Percentiles rank a stretch among this genome's conserved stretches.
These are phyloP conservation scores for Globisporangium takayamanum DNA, from an alignment of 352 stramenopile species.

Conservation along the genomic window DNA sequence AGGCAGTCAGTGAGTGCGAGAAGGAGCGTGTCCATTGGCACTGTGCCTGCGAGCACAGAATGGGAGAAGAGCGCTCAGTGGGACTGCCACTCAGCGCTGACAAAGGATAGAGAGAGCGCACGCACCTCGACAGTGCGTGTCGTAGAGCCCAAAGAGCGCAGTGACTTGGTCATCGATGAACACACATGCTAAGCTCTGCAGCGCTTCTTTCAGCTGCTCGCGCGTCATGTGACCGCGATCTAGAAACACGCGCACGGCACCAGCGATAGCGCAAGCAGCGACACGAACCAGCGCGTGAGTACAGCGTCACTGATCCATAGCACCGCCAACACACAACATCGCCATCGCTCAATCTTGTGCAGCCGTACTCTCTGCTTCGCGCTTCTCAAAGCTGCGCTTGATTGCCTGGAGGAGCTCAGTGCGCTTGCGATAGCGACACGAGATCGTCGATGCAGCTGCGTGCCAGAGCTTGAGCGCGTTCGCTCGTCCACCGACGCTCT, in stretches of 20 bases:
- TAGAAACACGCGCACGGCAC: slow-evolving; percentile 5
- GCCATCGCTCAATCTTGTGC: not conserved
- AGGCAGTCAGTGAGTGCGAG: slow-evolving; percentile 16
- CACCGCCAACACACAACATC: not conserved
- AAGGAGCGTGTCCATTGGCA: slow-evolving; percentile 33
- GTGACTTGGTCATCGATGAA: slow-evolving; percentile 58
- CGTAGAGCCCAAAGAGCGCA: slow-evolving; percentile 40
- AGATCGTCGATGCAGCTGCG: slow-evolving; percentile 28
- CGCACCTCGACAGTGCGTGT: slow-evolving; percentile 32
- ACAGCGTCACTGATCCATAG: not conserved
- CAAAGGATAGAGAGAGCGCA: not conserved
- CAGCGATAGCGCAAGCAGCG: not conserved
- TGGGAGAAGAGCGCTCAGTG: too few species aligned
- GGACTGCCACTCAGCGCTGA: not conserved
- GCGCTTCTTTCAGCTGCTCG: slow-evolving; percentile 41
- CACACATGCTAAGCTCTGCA: slow-evolving; percentile 40
- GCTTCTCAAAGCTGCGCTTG: slow-evolving; percentile 55
- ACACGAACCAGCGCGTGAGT: not conserved
- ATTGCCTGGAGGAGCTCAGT: slow-evolving; percentile 44
- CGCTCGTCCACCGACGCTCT: slow-evolving; percentile 24
- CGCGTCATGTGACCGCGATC: slow-evolving; percentile 43
- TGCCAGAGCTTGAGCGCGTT: slow-evolving; percentile 28
- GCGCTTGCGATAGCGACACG: slow-evolving; percentile 32
- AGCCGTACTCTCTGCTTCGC: slow-evolving; percentile 35
- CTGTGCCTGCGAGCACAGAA: slow-evolving; percentile 16